Conservation (phyloP, 371 early-diverging fungal species). For the Lichtheimia ornata region DNA sequence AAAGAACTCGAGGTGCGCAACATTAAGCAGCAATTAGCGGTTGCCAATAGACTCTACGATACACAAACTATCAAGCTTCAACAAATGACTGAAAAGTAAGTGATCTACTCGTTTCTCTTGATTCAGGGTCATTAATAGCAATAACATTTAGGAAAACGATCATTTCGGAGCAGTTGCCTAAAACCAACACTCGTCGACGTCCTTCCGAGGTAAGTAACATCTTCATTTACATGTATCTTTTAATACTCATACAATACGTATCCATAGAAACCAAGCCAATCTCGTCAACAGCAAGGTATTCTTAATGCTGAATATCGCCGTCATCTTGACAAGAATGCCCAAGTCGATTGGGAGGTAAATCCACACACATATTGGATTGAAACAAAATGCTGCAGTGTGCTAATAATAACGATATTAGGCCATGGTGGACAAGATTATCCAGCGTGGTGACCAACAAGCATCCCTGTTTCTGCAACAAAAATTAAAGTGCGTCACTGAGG, state of each 20-base stretch:
- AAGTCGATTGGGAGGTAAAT: constrained; percentile 28
- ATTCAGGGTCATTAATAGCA: not conserved
- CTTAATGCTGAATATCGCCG: constrained; percentile 26
- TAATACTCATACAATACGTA: not conserved
- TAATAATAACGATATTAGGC: constrained; percentile 13
- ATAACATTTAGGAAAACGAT: not conserved
- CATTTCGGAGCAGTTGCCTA: not conserved
- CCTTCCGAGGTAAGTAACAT: constrained; percentile 1
- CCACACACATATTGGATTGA: constrained; percentile 15
- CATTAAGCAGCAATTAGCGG: constrained; percentile 19
- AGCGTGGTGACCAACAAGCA: constrained; percentile 78
- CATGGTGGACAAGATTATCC: constrained; percentile 68
- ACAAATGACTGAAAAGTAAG: constrained; percentile 1
- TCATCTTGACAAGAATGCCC: constrained; percentile 28
- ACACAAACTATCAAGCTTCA: constrained; percentile 20
- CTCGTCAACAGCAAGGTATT: not conserved
- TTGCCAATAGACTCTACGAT: constrained; percentile 22
- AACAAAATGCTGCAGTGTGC: no score
- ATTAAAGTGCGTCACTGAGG: constrained; percentile 59
- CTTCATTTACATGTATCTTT: not conserved
- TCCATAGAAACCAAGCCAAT: not conserved
- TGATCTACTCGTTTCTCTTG: no score
- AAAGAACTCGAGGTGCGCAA: constrained; percentile 36
- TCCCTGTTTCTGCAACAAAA: constrained; percentile 75
- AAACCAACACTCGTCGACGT: constrained; percentile 10